Conservation (phyloP, 148 eudicot genomes). For the Fagopyrum esculentum region DNA sequence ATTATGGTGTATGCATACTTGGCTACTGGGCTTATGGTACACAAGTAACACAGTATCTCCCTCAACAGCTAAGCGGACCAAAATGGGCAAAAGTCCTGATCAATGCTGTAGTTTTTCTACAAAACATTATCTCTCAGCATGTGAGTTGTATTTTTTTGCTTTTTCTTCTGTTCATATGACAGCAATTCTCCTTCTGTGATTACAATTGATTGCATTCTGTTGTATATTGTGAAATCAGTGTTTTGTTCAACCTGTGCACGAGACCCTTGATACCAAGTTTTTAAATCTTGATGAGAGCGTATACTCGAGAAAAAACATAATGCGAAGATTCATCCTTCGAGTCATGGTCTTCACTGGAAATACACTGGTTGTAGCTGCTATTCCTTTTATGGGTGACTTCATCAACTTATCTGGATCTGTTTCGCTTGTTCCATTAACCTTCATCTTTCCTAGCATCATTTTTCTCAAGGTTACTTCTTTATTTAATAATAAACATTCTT, state of each 20-base stretch:
- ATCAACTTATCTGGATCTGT: constrained; percentile 24
- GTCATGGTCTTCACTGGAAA: constrained; percentile 20
- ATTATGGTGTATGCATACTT: constrained; percentile 21
- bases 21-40: constrained; percentile 33
- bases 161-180: too few relatives aligned
- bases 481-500: background rate
- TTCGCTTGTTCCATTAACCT: constrained; percentile 20
- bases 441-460: constrained; percentile 29
- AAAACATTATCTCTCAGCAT: constrained; percentile 26
- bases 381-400: constrained; percentile 31
- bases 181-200: too few relatives aligned
- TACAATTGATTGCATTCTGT: background rate
- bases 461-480: constrained; percentile 18
- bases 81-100: constrained; percentile 18
- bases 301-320: constrained; percentile 26
- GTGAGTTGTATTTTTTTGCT: constrained; percentile 1
- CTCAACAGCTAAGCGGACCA: constrained; percentile 10
- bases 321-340: constrained; percentile 16
- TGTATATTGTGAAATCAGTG: constrained; percentile 12
- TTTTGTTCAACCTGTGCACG: constrained; percentile 23
- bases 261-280: constrained; percentile 24
- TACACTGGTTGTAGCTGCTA: constrained; percentile 24
- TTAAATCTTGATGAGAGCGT: constrained; percentile 18
- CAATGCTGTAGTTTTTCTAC: constrained; percentile 15
- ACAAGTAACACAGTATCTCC: constrained; percentile 21